Evolutionary conservation across 2,329 filamentous ascomycete species (phyloP).

Genomic region (Coccinonectria pachysandricola): DNA sequence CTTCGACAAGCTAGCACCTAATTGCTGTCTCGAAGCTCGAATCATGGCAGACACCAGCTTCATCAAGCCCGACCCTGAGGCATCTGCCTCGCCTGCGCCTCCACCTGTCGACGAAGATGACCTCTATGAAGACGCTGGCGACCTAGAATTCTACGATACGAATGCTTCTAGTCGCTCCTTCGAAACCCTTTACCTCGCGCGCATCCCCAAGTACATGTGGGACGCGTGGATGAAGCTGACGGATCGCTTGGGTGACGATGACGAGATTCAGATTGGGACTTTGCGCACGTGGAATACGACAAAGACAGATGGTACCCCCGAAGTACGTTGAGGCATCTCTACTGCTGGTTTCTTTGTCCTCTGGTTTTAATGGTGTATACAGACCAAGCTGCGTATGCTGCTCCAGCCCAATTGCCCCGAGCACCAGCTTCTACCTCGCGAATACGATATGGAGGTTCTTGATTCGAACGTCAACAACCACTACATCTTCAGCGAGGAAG

Average conservation of each 20-base stretch:
- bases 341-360: too few relatives aligned
- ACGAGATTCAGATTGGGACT: constrained; percentile 72
- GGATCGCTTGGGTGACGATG: constrained; percentile 61
- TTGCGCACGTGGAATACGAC: constrained; percentile 49
- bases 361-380: too few relatives aligned
- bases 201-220: constrained; percentile 72
- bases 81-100: constrained; percentile 30
- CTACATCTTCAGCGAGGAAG: constrained; percentile 87
- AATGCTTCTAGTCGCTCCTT: constrained; percentile 27
- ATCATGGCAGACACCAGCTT: constrained; percentile 24
- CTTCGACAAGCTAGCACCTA: constrained; percentile 4
- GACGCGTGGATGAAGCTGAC: constrained; percentile 54
- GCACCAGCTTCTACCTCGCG: constrained; percentile 71
- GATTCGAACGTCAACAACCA: constrained; percentile 64
- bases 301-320: constrained; percentile 41
- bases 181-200: constrained; percentile 57
- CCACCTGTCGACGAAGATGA: constrained; percentile 51
- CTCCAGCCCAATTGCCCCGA: constrained; percentile 52
- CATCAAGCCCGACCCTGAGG: constrained; percentile 42
- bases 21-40: constrained; percentile 2
- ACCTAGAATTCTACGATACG: constrained; percentile 45
- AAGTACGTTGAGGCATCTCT: constrained; percentile 26
- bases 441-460: constrained; percentile 70
- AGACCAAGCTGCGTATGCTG: constrained; percentile 48
- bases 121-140: constrained; percentile 50